These are phyloP conservation scores for Hypericum androsaemum DNA, from an alignment of 345 rosid genomes.

Conservation along the genomic window DNA sequence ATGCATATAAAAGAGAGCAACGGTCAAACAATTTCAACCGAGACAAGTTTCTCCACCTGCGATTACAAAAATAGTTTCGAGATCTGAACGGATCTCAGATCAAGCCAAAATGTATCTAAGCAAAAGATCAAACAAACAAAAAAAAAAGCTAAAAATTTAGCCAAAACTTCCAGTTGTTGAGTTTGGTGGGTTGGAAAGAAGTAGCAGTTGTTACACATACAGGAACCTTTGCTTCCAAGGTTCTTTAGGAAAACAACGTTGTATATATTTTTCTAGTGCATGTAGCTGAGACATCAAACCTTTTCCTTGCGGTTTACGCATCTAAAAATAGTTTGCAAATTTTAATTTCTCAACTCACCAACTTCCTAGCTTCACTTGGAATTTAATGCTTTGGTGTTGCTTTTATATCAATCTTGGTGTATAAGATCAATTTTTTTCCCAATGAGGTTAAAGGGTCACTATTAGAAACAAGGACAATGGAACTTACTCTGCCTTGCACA, in stretches of 20 bases:
- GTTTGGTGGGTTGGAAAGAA: slow-evolving; percentile 37
- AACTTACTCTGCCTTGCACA: slow-evolving; percentile 1
- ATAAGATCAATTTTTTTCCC: slow-evolving; percentile 4
- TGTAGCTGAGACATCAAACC: slow-evolving; percentile 19
- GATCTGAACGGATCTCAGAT: too few species aligned
- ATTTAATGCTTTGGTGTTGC: slow-evolving; percentile 22
- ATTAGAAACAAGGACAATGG: slow-evolving; percentile 10
- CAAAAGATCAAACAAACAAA: too few species aligned
- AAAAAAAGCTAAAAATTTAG: too few species aligned
- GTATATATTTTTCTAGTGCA: too few species aligned
- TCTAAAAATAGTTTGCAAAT: slow-evolving; percentile 4
- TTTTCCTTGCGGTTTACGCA: slow-evolving; percentile 55
- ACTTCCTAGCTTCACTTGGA: slow-evolving; percentile 44
- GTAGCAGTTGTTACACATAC: slow-evolving; percentile 31
- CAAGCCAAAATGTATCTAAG: too few species aligned
- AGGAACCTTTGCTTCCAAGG: slow-evolving; percentile 30
- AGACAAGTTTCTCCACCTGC: too few species aligned
- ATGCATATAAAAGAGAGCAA: too few species aligned
- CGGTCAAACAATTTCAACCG: too few species aligned
- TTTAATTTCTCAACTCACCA: slow-evolving; percentile 27
- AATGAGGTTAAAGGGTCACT: slow-evolving; percentile 29
- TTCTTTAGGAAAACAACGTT: slow-evolving; percentile 16
- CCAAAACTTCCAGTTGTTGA: slow-evolving; percentile 18
- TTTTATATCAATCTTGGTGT: slow-evolving; percentile 6
- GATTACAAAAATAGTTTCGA: too few species aligned